phyloP scores from a whole-genome alignment of 2,329 filamentous ascomycete genomes.

The Eutypella sp. region DNA sequence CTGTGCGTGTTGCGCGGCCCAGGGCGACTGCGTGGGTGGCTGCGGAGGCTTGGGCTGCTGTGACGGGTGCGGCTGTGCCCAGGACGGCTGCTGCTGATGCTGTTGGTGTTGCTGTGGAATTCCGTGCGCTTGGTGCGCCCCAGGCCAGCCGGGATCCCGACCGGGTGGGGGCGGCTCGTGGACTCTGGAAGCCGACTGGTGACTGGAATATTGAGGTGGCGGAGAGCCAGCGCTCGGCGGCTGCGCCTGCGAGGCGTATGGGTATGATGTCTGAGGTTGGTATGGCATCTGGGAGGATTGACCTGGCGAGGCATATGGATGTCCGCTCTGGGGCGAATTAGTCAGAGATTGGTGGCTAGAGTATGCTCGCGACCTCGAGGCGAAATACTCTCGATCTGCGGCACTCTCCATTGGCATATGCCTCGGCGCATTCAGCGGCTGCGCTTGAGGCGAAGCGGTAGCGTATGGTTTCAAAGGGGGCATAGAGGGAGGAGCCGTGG shows the following conservation, averaged over 20 bases:
- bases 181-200: conserved; percentile 38
- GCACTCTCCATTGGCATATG: conserved; percentile 39
- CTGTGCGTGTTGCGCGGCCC: conserved; percentile 34
- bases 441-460: conserved; percentile 45
- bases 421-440: conserved; percentile 42
- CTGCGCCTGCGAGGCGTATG: conserved; percentile 37
- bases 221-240: conserved; percentile 42
- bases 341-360: conserved; percentile 30
- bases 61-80: conserved; percentile 32
- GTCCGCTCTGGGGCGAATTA: conserved; percentile 43
- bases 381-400: conserved; percentile 43
- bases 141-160: conserved; percentile 33
- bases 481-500: conserved; percentile 40
- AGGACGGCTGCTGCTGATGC: conserved; percentile 22
- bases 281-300: conserved; percentile 35
- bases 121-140: conserved; percentile 23
- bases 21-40: conserved; percentile 31
- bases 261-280: conserved; percentile 39
- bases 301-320: conserved; percentile 40
- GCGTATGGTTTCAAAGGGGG: conserved; percentile 51
- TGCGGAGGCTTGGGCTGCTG: conserved; percentile 30
- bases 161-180: conserved; percentile 36
- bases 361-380: conserved; percentile 28
- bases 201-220: conserved; percentile 50
- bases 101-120: conserved; percentile 28